Evolutionary conservation across 768 basidiomycete genomes (phyloP), one percentile per base, ranked within the genome.

Genomic region (Agaricus sinodeliciosus): DNA sequence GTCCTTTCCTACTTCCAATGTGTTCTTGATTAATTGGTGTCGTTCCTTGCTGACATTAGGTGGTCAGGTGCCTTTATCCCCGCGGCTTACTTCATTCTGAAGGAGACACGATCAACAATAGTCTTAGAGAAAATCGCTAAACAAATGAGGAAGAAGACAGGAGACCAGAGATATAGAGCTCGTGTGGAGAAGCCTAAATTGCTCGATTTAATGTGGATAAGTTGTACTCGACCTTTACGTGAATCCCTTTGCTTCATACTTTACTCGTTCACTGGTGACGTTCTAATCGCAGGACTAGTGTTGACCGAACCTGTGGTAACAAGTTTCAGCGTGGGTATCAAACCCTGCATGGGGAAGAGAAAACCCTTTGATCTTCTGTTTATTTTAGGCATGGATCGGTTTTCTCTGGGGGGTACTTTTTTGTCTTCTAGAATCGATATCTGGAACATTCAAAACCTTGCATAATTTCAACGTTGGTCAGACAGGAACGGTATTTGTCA

Each of bases 391-490:
- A n/a, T 85, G 84, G 85, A 68, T 82, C 27, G 81, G 82, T 48
- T 81, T 91, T 54, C 76, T 78, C 0, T 92, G 89, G 88, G 89
- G 89, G 0, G 78, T 89, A 4, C 64, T 84, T 18, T 92, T 79
- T 60, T 82, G 80, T 49, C 68, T 90, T 62, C 72, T 87, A 27
- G 79, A 80, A 81, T 84, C 59, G 28, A 69, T 60, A 7, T 27
- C 43, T 19, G 39, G 22, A 9, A 76, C 82, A 35, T 85, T 89
- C 65, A 59, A 63, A 15, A 67, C 63, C 2, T 67, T 87, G 4
- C 82, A 88, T 59, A 63, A 68, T 49, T 90, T 90, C 62, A 76
- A 70, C 51, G 69, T 71, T 9, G 83, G 82, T 0, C 67, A 81
- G 56, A 68, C 77, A 6, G 89, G 88, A 11, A 73, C 79, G 2